Conservation (phyloP, 1,139 yeast species). For the Pneumocystis sp. region DNA sequence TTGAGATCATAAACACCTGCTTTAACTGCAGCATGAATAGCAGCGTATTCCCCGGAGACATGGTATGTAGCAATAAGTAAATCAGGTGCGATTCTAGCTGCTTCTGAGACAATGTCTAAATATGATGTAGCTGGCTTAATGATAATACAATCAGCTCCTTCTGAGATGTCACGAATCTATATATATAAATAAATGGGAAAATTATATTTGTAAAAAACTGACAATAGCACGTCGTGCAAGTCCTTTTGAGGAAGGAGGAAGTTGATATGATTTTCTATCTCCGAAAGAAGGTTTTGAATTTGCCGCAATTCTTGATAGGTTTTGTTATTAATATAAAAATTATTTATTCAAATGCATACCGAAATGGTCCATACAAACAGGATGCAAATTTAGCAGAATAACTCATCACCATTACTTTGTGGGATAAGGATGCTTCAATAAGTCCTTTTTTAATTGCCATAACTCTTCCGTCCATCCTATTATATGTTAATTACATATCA, state of each 20-base stretch:
- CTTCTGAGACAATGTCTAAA: constrained; percentile 78
- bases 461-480: constrained; percentile 69
- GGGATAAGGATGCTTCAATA: constrained; percentile 71
- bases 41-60: constrained; percentile 94
- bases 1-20: constrained; percentile 84
- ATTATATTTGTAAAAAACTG: constrained; percentile 25
- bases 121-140: constrained; percentile 97
- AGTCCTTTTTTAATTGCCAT: constrained; percentile 75
- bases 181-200: background rate
- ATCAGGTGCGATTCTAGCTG: constrained; percentile 65
- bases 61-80: constrained; percentile 90
- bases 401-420: constrained; percentile 77
- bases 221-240: constrained; percentile 80
- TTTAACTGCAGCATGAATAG: constrained; percentile 97
- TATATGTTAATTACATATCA: background rate
- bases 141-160: constrained; percentile 92
- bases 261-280: constrained; percentile 82
- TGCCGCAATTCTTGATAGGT: constrained; percentile 39
- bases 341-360: constrained; percentile 35
- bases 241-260: constrained; percentile 87
- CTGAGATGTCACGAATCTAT: constrained; percentile 43
- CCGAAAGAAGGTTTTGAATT: constrained; percentile 83
- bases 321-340: background rate
- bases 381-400: constrained; percentile 92
- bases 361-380: constrained; percentile 84